A percentile compares a stretch with the other conserved stretches of the same genome.
phyloP scores from a whole-genome alignment of 208 protist species.

The Paratrypanosoma confusum region DNA sequence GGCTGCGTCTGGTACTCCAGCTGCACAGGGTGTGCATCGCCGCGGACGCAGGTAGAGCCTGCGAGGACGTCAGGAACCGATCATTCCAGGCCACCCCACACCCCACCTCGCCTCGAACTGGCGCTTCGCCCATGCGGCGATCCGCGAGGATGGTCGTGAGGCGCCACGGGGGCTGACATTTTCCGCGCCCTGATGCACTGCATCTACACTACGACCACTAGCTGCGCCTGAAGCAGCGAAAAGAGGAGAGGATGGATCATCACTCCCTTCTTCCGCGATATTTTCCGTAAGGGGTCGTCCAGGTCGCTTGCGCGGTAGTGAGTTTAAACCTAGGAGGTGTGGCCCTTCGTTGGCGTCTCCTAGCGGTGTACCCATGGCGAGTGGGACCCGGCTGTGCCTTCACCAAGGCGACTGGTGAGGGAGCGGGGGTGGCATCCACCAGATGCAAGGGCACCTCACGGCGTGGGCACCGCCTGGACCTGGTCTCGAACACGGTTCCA shows the following conservation, averaged over 20 bases:
- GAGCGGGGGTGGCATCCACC: constrained; percentile 6
- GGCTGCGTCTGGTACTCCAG: no score
- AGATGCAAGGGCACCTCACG: constrained; percentile 24
- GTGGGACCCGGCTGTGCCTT: constrained; percentile 16
- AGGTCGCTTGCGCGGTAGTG: constrained; percentile 9
- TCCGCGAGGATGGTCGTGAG: no score
- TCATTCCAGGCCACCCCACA: no score
- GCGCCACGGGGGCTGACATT: no score
- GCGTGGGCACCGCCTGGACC: constrained; percentile 10
- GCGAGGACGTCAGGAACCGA: no score
- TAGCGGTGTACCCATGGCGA: constrained; percentile 18
- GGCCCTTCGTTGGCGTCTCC: constrained; percentile 5
- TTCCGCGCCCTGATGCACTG: no score
- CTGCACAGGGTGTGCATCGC: no score
- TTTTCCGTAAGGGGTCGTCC: constrained; percentile 5
- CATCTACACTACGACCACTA: no score
- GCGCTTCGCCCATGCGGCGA: no score
- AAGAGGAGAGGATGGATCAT: constrained; percentile 13
- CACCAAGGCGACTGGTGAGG: background rate
- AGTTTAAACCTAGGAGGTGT: constrained; percentile 13
- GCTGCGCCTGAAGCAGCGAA: no score
- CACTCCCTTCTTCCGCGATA: constrained; percentile 9
- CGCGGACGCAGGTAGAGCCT: no score
- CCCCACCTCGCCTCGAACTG: no score
- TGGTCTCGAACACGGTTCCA: constrained; percentile 8